Conservation (phyloP, 1,284 basidiomycete species). For the Anthracocystis panici-leucophaei region DNA sequence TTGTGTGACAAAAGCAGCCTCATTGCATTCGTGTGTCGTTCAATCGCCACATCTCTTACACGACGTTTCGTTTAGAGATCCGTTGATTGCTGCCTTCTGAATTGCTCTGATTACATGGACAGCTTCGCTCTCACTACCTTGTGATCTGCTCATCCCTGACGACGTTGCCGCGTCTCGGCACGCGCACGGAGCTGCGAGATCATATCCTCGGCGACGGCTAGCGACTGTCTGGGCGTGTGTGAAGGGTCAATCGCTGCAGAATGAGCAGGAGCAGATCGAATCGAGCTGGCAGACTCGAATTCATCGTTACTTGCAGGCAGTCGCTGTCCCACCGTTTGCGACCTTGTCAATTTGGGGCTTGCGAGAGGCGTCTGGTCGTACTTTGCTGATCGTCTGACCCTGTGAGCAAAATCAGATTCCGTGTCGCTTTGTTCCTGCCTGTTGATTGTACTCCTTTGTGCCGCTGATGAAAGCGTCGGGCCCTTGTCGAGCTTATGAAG, state of each 20-base stretch:
- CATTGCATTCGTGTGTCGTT: too few relatives aligned
- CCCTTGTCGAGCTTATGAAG: neutral
- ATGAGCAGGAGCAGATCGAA: conserved; percentile 15
- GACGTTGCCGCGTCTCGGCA: conserved; percentile 4
- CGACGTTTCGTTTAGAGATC: neutral
- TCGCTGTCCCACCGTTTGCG: neutral
- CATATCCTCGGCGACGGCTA: conserved; percentile 32
- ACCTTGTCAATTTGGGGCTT: neutral
- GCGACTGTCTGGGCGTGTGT: conserved; percentile 2
- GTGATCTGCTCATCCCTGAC: neutral
- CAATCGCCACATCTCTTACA: too few relatives aligned
- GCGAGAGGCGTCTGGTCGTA: conserved; percentile 13
- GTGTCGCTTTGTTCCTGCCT: conserved; percentile 11
- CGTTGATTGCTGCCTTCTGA: too few relatives aligned
- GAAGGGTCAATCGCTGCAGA: neutral
- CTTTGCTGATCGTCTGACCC: conserved; percentile 27
- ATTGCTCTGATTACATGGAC: too few relatives aligned
- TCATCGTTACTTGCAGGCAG: conserved; percentile 16
- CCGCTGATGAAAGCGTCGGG: conserved; percentile 20
- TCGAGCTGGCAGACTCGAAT: conserved; percentile 15
- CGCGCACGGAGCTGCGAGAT: conserved; percentile 19
- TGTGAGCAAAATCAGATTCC: conserved; percentile 8
- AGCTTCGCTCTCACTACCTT: too few relatives aligned
- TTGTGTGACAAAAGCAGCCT: too few relatives aligned
- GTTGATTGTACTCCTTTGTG: neutral